Percentiles rank a stretch among this genome's conserved stretches.
Evolutionary conservation across 768 basidiomycete species (phyloP).

Genomic region (Trametopsis cervina): DNA sequence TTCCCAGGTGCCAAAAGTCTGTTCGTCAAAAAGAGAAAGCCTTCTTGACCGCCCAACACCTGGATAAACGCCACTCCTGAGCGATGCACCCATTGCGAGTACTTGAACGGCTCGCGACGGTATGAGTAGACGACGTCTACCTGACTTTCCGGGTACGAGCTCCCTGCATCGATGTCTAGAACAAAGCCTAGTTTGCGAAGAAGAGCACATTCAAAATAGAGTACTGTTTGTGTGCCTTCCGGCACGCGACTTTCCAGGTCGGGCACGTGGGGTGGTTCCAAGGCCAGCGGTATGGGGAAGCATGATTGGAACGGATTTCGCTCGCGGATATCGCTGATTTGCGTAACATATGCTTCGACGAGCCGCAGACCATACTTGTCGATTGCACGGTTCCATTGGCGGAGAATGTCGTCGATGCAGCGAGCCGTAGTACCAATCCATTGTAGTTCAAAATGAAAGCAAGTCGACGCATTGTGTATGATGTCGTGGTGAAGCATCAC

Average conservation of each 20-base stretch:
- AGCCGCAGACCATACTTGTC: conserved; percentile 88
- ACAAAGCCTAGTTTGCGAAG: conserved; percentile 77
- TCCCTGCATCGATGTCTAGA: conserved; percentile 72
- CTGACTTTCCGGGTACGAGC: conserved; percentile 70
- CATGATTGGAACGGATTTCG: conserved; percentile 91
- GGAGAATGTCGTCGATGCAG: conserved; percentile 82
- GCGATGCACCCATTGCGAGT: conserved; percentile 90
- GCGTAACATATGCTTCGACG: conserved; percentile 89
- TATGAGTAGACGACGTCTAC: conserved; percentile 89
- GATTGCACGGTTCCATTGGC: conserved; percentile 73
- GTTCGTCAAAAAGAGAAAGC: conserved; percentile 88
- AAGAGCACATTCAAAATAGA: conserved; percentile 79
- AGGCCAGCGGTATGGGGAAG: conserved; percentile 70
- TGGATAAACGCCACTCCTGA: conserved; percentile 89
- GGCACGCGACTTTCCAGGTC: conserved; percentile 64
- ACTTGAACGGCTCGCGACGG: conserved; percentile 64
- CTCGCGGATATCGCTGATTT: conserved; percentile 80
- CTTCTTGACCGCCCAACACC: conserved; percentile 69
- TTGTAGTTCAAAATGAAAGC: conserved; percentile 95
- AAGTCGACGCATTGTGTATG: conserved; percentile 90
- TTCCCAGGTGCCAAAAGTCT: conserved; percentile 70
- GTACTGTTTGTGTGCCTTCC: conserved; percentile 54
- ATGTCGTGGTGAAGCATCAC: conserved; percentile 90
- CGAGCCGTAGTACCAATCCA: conserved; percentile 95
- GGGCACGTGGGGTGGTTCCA: conserved; percentile 65